Percentiles rank a stretch among this genome's conserved stretches.
Conservation (phyloP, 2,329 filamentous ascomycete species). For the Neofusicoccum kwambonambiense region DNA sequence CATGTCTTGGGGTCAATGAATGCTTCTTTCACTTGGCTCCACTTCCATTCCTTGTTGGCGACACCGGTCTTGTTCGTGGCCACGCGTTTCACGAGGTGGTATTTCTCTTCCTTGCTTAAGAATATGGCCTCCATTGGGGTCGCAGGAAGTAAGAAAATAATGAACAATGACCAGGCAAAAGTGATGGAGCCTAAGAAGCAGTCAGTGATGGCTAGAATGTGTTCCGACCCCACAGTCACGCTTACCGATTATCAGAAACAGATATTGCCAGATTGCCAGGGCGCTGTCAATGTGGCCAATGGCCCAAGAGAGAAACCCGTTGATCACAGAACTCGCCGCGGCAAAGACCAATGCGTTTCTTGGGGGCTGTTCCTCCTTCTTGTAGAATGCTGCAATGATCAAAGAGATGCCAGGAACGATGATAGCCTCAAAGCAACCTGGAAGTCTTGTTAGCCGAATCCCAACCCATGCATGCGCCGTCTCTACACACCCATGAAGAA, state of each 20-base stretch:
- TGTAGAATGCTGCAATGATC: slow-evolving; percentile 40
- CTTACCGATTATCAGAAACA: slow-evolving; percentile 19
- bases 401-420: slow-evolving; percentile 36
- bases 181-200: neutral
- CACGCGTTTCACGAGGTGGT: slow-evolving; percentile 6
- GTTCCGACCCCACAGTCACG: neutral
- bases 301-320: slow-evolving; percentile 30
- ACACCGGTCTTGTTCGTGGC: slow-evolving; percentile 10
- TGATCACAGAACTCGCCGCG: slow-evolving; percentile 32
- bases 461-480: neutral
- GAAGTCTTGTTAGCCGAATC: neutral
- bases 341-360: slow-evolving; percentile 40
- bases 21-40: slow-evolving; percentile 31
- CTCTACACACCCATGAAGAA: slow-evolving; percentile 26
- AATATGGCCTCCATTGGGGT: slow-evolving; percentile 10
- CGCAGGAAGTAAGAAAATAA: neutral
- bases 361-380: slow-evolving; percentile 34
- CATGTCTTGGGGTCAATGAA: slow-evolving; percentile 40
- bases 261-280: slow-evolving; percentile 20
- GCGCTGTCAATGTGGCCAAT: slow-evolving; percentile 23
- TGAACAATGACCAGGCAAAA: slow-evolving; percentile 8
- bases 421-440: slow-evolving; percentile 33
- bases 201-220: neutral
- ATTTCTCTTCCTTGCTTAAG: slow-evolving; percentile 6
- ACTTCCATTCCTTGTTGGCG: slow-evolving; percentile 28